phyloP scores from a whole-genome alignment of 2,329 filamentous ascomycete species.

The Aspergillus clavatus region DNA sequence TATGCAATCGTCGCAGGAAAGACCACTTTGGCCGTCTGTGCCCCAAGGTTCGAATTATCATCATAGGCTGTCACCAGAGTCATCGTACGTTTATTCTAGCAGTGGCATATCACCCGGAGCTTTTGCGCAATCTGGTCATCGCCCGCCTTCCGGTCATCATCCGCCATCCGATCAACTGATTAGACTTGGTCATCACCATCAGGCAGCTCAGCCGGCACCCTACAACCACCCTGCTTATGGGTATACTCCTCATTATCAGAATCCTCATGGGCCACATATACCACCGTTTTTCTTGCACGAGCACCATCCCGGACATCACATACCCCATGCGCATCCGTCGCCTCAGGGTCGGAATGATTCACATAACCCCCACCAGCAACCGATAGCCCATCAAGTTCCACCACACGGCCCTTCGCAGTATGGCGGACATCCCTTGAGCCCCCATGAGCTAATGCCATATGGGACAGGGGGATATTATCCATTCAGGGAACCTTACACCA shows the following conservation, averaged over 20 bases:
- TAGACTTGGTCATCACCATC: slow-evolving; percentile 25
- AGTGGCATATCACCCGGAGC: slow-evolving; percentile 22
- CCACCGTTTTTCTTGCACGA: slow-evolving; percentile 28
- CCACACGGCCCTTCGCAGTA: slow-evolving; percentile 28
- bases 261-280: slow-evolving; percentile 22
- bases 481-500: slow-evolving; percentile 31
- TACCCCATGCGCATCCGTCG: slow-evolving; percentile 17
- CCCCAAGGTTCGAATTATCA: slow-evolving; percentile 34
- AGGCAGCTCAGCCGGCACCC: slow-evolving; percentile 18
- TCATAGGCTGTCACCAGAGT: slow-evolving; percentile 38
- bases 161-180: slow-evolving; percentile 32
- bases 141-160: slow-evolving; percentile 27
- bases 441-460: slow-evolving; percentile 39
- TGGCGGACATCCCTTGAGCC: slow-evolving; percentile 26
- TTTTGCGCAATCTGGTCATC: slow-evolving; percentile 22
- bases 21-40: slow-evolving; percentile 29
- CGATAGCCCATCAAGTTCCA: slow-evolving; percentile 25
- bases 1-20: slow-evolving; percentile 35
- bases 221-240: slow-evolving; percentile 27
- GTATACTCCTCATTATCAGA: slow-evolving; percentile 27
- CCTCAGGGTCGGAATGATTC: slow-evolving; percentile 25
- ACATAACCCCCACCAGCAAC: slow-evolving; percentile 28
- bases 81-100: slow-evolving; percentile 34
- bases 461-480: slow-evolving; percentile 30
- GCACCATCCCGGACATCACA: slow-evolving; percentile 24